Percentiles rank a stretch among this genome's conserved stretches.
Conservation (phyloP, 2,329 filamentous ascomycete genomes). For the Zasmidium cellare region DNA sequence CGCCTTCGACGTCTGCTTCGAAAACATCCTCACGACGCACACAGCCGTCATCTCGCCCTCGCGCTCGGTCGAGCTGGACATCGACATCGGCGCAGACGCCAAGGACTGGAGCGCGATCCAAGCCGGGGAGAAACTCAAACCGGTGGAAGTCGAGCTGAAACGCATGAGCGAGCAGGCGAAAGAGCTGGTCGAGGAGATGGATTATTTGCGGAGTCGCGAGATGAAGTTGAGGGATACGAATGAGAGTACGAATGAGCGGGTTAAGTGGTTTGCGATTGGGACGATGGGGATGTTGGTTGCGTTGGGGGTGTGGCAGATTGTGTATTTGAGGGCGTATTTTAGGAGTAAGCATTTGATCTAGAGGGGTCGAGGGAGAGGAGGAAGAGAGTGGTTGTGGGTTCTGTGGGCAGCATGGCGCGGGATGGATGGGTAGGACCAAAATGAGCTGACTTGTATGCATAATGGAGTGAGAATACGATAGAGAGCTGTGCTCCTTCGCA, state of each 20-base stretch:
- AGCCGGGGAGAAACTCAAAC: slow-evolving; percentile 95
- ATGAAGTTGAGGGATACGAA: slow-evolving; percentile 97
- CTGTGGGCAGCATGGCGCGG: background rate
- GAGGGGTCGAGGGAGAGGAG: background rate
- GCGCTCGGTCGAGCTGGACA: slow-evolving; percentile 84
- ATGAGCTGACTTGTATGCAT: background rate
- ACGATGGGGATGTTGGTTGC: slow-evolving; percentile 89
- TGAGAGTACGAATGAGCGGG: slow-evolving; percentile 97
- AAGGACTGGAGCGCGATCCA: slow-evolving; percentile 98
- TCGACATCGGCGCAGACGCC: slow-evolving; percentile 94
- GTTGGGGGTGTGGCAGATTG: slow-evolving; percentile 93
- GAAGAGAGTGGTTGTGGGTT: background rate
- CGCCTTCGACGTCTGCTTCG: slow-evolving; percentile 95
- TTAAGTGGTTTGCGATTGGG: slow-evolving; percentile 96
- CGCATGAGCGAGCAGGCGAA: slow-evolving; percentile 86
- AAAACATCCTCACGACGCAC: slow-evolving; percentile 67
- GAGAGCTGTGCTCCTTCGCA: background rate
- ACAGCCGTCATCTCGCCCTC: slow-evolving; percentile 49
- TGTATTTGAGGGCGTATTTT: slow-evolving; percentile 97
- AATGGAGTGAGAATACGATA: background rate
- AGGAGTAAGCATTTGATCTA: slow-evolving; percentile 64
- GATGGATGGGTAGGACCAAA: background rate
- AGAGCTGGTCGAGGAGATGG: slow-evolving; percentile 93
- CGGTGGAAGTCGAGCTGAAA: slow-evolving; percentile 89
- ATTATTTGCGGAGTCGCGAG: slow-evolving; percentile 85